A percentile compares a stretch with the other conserved stretches of the same genome.
These are phyloP conservation scores for Cornus florida DNA, from an alignment of 148 eudicot species.

Conservation along the genomic window DNA sequence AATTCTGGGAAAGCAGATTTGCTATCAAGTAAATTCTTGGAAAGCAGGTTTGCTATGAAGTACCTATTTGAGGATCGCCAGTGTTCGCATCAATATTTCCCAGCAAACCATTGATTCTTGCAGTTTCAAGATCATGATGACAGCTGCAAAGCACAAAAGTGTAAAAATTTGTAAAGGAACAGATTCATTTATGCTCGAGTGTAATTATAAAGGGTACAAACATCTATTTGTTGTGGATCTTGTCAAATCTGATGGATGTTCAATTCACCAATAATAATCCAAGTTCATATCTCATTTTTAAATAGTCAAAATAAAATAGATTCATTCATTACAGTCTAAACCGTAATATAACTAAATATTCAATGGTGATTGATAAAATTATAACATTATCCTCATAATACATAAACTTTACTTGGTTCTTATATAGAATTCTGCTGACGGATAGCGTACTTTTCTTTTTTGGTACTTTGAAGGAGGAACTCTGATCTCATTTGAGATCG, in stretches of 20 bases:
- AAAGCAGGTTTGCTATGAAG: neutral
- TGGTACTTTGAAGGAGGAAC: no score
- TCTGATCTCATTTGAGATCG: neutral
- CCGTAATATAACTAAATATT: neutral
- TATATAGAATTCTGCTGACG: no score
- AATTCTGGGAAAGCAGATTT: neutral
- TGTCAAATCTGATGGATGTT: no score
- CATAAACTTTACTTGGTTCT: neutral
- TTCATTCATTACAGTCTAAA: neutral
- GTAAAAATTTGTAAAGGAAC: neutral
- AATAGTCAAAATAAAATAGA: no score
- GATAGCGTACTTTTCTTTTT: no score
- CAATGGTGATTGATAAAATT: neutral
- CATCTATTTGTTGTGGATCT: no score
- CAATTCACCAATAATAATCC: no score
- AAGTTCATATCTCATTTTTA: no score
- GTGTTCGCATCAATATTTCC: slow-evolving; percentile 97
- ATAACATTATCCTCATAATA: neutral
- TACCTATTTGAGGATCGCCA: slow-evolving; percentile 97
- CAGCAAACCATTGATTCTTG: slow-evolving; percentile 90
- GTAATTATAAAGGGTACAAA: no score
- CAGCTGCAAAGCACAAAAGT: slow-evolving; percentile 54
- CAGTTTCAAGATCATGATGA: slow-evolving; percentile 96
- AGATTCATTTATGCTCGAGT: no score
- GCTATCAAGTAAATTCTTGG: slow-evolving; percentile 15